A percentile compares a stretch with the other conserved stretches of the same genome.
These are phyloP conservation scores for Geotrichum cucujoidarum DNA, from an alignment of 1,139 yeast species.

Conservation along the genomic window DNA sequence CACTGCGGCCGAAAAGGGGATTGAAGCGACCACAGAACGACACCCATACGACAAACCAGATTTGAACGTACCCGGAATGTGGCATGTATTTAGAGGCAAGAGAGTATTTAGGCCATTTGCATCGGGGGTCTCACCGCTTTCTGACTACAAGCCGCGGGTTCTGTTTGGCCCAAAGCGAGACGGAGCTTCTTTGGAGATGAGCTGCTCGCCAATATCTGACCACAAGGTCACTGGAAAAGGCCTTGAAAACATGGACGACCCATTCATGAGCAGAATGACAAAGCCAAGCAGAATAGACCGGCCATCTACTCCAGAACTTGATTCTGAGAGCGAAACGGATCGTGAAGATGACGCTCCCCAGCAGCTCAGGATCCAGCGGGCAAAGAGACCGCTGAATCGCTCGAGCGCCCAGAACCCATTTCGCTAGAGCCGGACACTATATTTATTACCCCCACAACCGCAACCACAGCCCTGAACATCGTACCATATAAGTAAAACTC, in stretches of 20 bases:
- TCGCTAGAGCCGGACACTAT: constrained; percentile 5
- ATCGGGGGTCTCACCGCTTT: constrained; percentile 20
- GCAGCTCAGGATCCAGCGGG: neutral
- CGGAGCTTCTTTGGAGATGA: constrained; percentile 12
- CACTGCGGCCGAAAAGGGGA: no score
- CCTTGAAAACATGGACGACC: neutral
- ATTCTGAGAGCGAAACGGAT: constrained; percentile 10
- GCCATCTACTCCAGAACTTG: constrained; percentile 13
- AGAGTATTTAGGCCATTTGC: constrained; percentile 37
- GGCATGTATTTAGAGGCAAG: constrained; percentile 41
- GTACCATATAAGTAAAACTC: no score
- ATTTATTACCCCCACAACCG: neutral
- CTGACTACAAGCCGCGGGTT: constrained; percentile 11
- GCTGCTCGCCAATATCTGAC: constrained; percentile 4
- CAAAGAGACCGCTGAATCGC: neutral
- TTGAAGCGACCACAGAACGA: neutral
- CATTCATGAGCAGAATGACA: neutral
- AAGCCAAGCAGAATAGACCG: neutral
- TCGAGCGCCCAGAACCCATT: constrained; percentile 4
- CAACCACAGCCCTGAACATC: no score
- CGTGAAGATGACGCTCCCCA: constrained; percentile 6
- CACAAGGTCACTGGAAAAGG: neutral
- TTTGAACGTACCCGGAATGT: constrained; percentile 32
- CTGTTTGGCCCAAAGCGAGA: constrained; percentile 22
- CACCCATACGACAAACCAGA: constrained; percentile 6